A percentile compares a stretch with the other conserved stretches of the same genome.
Conservation (phyloP, 2,329 filamentous ascomycete species). For the Aphanocladium album region DNA sequence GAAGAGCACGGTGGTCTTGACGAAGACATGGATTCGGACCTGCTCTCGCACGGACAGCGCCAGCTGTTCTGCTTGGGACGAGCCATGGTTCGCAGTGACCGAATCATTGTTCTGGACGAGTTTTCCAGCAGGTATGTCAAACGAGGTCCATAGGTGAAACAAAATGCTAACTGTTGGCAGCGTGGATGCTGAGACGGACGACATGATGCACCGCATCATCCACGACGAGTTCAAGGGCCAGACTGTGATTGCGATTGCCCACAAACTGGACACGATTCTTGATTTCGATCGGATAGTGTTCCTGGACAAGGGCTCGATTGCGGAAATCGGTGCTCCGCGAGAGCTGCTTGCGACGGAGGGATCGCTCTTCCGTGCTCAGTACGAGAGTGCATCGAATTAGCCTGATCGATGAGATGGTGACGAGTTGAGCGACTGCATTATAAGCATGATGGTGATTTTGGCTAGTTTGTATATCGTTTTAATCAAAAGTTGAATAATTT, state of each 20-base stretch:
- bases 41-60: constrained; percentile 38
- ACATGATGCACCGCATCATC: constrained; percentile 29
- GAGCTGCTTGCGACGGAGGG: constrained; percentile 1
- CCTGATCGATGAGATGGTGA: background rate
- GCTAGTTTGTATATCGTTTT: too few species aligned
- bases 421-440: too few species aligned
- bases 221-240: constrained; percentile 31
- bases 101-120: constrained; percentile 35
- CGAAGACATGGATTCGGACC: constrained; percentile 24
- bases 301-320: constrained; percentile 42
- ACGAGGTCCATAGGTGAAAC: background rate
- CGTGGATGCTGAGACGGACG: constrained; percentile 31
- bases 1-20: constrained; percentile 35
- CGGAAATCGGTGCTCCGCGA: constrained; percentile 4
- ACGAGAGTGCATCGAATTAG: background rate
- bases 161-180: constrained; percentile 16
- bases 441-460: too few species aligned
- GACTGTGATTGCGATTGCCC: constrained; percentile 46
- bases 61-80: constrained; percentile 38
- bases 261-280: constrained; percentile 41
- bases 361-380: constrained; percentile 5
- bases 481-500: too few species aligned
- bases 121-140: constrained; percentile 26
- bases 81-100: constrained; percentile 30
- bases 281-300: constrained; percentile 57